phyloP scores from a whole-genome alignment of 2,329 filamentous ascomycete species.

The Alternaria gaisen region DNA sequence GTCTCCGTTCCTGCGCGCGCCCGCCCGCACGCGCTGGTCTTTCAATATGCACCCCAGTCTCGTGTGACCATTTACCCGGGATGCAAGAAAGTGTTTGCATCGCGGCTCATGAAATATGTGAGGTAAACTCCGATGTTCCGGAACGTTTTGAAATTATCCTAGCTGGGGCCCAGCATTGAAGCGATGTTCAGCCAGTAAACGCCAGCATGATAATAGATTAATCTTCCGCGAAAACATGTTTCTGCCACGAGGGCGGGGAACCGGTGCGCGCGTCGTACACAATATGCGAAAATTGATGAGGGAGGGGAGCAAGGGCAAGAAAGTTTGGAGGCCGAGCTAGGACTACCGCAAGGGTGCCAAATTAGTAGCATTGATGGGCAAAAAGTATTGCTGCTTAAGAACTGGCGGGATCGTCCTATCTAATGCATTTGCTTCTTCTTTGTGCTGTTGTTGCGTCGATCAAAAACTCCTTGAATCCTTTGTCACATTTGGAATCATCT shows the following conservation, averaged over 20 bases:
- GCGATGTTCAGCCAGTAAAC: background rate
- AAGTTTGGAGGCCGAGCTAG: conserved; percentile 8
- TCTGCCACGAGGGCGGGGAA: conserved; percentile 36
- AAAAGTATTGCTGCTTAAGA: conserved; percentile 23
- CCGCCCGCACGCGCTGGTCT: background rate
- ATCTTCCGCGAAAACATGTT: conserved; percentile 10
- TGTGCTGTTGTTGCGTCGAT: background rate
- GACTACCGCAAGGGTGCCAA: conserved; percentile 8
- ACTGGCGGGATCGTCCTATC: background rate
- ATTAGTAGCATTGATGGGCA: conserved; percentile 33
- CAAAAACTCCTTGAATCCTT: background rate
- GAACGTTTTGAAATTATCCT: background rate
- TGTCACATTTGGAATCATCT: background rate
- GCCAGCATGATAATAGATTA: conserved; percentile 14
- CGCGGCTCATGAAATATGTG: background rate
- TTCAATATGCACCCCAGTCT: conserved; percentile 9
- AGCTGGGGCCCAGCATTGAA: background rate
- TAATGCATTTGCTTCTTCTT: background rate
- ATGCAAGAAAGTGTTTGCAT: background rate
- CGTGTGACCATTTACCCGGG: conserved; percentile 25
- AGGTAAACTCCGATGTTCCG: conserved; percentile 7
- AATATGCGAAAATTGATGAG: conserved; percentile 23
- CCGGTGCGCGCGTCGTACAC: conserved; percentile 20
- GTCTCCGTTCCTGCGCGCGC: background rate
- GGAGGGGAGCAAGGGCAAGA: background rate